phyloP scores from a whole-genome alignment of 129 eudicot species.

The Rutidosis leptorrhynchoides region DNA sequence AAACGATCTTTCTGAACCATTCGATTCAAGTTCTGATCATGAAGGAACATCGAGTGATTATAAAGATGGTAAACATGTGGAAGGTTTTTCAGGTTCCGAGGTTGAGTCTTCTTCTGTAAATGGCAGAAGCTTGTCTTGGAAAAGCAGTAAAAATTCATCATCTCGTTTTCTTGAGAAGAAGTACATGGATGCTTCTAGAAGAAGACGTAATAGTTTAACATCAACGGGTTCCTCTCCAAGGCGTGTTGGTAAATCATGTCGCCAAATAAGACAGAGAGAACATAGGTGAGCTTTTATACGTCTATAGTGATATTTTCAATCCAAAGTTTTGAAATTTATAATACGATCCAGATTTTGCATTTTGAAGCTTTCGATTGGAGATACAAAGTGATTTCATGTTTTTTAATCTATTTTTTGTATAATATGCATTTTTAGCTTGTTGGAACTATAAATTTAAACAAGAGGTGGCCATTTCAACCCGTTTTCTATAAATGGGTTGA shows the following conservation, averaged over 20 bases:
- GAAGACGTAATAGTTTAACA: conserved; percentile 52
- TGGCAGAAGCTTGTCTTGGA: conserved; percentile 88
- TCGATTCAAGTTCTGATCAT: conserved; percentile 64
- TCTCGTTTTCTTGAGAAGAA: conserved; percentile 44
- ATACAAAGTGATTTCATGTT: too few relatives aligned
- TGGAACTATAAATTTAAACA: background rate
- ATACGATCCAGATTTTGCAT: conserved; percentile 10
- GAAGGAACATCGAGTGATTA: conserved; percentile 47
- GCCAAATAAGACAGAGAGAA: conserved; percentile 68
- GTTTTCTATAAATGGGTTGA: background rate
- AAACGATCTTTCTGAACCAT: conserved; percentile 60
- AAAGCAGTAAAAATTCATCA: conserved; percentile 53
- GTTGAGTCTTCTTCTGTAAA: conserved; percentile 59
- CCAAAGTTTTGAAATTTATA: background rate
- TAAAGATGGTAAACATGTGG: conserved; percentile 31
- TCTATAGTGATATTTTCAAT: conserved; percentile 5
- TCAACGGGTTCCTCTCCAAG: conserved; percentile 54
- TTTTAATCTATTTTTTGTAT: too few relatives aligned
- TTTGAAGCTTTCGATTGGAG: conserved; percentile 15
- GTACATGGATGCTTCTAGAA: conserved; percentile 50
- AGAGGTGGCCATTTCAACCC: background rate
- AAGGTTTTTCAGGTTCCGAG: conserved; percentile 74
- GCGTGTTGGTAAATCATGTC: conserved; percentile 85
- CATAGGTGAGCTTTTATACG: conserved; percentile 41
- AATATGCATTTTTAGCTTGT: too few relatives aligned